phyloP scores from a whole-genome alignment of 495 filamentous ascomycete genomes.

The Neurospora tetraspora region DNA sequence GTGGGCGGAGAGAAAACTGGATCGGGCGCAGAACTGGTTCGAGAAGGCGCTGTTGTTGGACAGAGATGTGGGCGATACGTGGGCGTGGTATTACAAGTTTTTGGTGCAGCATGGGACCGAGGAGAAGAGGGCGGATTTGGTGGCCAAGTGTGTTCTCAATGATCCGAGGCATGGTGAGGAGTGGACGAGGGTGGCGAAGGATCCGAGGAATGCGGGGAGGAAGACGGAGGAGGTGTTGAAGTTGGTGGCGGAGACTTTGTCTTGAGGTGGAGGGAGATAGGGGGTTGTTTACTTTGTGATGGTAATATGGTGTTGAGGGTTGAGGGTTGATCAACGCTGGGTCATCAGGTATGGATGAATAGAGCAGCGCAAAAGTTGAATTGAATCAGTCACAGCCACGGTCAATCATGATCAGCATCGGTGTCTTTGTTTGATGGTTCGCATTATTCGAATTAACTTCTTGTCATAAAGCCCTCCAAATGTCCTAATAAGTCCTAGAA shows the following conservation, averaged over 20 bases:
- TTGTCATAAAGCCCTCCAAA: neutral
- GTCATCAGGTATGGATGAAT: neutral
- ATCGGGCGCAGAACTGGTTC: conserved; percentile 93
- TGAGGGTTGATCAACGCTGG: neutral
- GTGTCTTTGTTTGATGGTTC: neutral
- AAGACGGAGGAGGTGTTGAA: conserved; percentile 72
- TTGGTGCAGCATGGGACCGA: conserved; percentile 80
- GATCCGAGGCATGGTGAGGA: conserved; percentile 90
- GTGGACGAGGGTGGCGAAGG: conserved; percentile 80
- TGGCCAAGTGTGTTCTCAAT: conserved; percentile 60
- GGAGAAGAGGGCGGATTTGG: conserved; percentile 76
- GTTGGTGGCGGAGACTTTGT: conserved; percentile 46
- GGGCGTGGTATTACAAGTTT: conserved; percentile 98
- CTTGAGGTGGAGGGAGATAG: no score
- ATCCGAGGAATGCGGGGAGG: conserved; percentile 67
- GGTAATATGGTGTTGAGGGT: neutral
- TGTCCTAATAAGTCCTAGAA: neutral
- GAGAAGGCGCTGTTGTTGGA: conserved; percentile 86
- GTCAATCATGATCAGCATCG: neutral
- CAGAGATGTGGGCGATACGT: conserved; percentile 79
- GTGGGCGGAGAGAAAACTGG: conserved; percentile 60
- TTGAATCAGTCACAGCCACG: neutral
- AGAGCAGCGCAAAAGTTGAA: neutral
- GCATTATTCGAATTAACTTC: neutral
- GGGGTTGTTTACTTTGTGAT: neutral